phyloP scores from a whole-genome alignment of 345 rosid genomes.

The Eucalyptus melliodora region DNA sequence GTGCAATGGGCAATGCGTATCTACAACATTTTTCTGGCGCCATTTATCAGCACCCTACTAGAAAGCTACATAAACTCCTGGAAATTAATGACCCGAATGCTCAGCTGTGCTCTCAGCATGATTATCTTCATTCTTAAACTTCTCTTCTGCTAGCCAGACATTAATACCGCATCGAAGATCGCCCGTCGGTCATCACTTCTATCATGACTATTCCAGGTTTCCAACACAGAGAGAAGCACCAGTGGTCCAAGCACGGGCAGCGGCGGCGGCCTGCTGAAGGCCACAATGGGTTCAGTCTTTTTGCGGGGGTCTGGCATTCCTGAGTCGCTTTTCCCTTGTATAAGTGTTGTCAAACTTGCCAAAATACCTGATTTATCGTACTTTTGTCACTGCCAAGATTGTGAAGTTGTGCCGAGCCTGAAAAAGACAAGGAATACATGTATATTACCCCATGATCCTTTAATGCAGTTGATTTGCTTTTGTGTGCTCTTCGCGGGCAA shows the following conservation, averaged over 20 bases:
- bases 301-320: constrained; percentile 1
- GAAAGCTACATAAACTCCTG: constrained; percentile 37
- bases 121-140: constrained; percentile 21
- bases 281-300: constrained; percentile 28
- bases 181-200: constrained; percentile 20
- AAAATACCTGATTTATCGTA: constrained; percentile 10
- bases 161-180: neutral
- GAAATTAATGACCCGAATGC: constrained; percentile 15
- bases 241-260: constrained; percentile 43
- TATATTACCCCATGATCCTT: constrained; percentile 25
- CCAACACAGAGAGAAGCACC: constrained; percentile 37
- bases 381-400: neutral
- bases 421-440: neutral
- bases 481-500: constrained; percentile 12
- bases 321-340: constrained; percentile 2
- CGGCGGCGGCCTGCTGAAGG: constrained; percentile 50
- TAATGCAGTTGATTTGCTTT: constrained; percentile 7
- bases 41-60: constrained; percentile 27
- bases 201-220: constrained; percentile 25
- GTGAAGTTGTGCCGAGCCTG: neutral
- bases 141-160: constrained; percentile 12
- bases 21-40: constrained; percentile 27
- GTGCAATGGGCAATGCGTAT: constrained; percentile 15
- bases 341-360: constrained; percentile 28
- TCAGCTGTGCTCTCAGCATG: constrained; percentile 15